These are phyloP conservation scores for Amanita polypyramis DNA, from an alignment of 768 basidiomycete species.

Conservation along the genomic window DNA sequence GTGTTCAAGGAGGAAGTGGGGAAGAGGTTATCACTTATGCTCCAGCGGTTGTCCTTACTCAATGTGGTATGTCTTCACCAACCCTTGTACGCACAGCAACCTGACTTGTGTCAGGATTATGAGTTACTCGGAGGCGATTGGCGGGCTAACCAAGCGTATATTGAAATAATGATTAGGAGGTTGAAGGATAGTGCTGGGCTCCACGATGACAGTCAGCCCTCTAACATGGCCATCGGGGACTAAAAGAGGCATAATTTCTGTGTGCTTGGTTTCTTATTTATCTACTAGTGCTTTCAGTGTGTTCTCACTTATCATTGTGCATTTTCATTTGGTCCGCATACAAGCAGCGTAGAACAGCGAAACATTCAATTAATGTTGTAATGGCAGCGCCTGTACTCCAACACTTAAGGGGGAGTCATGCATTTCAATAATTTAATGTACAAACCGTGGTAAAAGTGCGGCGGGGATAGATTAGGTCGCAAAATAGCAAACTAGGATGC, in stretches of 20 bases:
- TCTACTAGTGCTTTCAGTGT: conserved; percentile 1
- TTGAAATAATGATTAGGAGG: conserved; percentile 68
- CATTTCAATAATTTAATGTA: conserved; percentile 1
- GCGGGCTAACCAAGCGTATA: conserved; percentile 57
- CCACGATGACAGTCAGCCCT: conserved; percentile 23
- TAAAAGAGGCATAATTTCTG: not conserved
- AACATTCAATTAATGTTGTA: too few relatives aligned
- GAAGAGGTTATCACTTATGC: conserved; percentile 39
- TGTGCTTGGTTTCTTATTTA: not conserved
- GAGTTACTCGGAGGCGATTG: conserved; percentile 41
- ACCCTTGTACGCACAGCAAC: conserved; percentile 10
- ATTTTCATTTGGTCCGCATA: not conserved
- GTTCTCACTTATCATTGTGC: not conserved
- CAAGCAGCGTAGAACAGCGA: too few relatives aligned
- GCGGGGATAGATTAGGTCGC: not conserved
- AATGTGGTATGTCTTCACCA: conserved; percentile 22
- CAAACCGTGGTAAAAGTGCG: not conserved
- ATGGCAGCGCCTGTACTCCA: too few relatives aligned
- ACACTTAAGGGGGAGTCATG: too few relatives aligned
- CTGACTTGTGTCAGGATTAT: conserved; percentile 21
- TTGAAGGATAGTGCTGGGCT: conserved; percentile 56
- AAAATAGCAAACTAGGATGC: not conserved
- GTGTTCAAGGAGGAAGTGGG: conserved; percentile 49
- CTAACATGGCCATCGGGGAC: not conserved
- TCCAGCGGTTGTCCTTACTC: conserved; percentile 41